Conservation (phyloP, 2,329 filamentous ascomycete species). For the Penicillium palitans region DNA sequence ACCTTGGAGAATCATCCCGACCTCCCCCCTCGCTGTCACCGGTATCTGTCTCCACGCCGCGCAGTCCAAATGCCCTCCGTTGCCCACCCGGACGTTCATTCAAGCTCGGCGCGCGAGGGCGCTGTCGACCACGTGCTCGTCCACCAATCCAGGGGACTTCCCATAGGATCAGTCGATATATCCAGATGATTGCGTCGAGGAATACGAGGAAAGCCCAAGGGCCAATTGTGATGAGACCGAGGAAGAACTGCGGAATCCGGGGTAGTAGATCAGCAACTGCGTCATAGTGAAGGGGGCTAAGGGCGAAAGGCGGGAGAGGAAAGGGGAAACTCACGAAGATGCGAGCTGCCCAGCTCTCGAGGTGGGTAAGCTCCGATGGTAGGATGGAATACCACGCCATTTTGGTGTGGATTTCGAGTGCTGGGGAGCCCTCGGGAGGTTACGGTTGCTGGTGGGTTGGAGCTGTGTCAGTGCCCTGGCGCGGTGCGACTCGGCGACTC, state of each 20-base stretch:
- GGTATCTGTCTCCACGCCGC: conserved; percentile 20
- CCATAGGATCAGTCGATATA: conserved; percentile 59
- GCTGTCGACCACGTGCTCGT: conserved; percentile 58
- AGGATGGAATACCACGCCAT: conserved; percentile 69
- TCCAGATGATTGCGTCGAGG: conserved; percentile 65
- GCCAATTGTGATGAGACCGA: conserved; percentile 60
- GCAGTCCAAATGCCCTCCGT: conserved; percentile 32
- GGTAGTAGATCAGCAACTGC: conserved; percentile 4
- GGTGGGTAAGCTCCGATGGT: conserved; percentile 55
- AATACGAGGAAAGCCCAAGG: conserved; percentile 63
- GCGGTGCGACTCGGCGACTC: background rate
- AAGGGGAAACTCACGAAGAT: conserved; percentile 58
- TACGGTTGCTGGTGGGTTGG: conserved; percentile 10
- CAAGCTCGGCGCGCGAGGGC: conserved; percentile 63
- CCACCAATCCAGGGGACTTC: conserved; percentile 63
- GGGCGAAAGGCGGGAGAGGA: background rate
- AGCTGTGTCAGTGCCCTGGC: conserved; percentile 2
- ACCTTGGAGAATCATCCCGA: background rate
- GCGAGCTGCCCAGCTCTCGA: conserved; percentile 64
- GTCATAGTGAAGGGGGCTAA: conserved; percentile 2
- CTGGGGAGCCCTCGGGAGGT: conserved; percentile 5
- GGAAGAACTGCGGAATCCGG: conserved; percentile 52
- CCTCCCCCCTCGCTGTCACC: conserved; percentile 13
- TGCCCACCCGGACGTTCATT: conserved; percentile 57
- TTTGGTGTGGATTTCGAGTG: background rate